Evolutionary conservation across 2,329 filamentous ascomycete species (phyloP), one percentile per base, ranked within the genome.

Genomic region (Ophiostoma montium): DNA sequence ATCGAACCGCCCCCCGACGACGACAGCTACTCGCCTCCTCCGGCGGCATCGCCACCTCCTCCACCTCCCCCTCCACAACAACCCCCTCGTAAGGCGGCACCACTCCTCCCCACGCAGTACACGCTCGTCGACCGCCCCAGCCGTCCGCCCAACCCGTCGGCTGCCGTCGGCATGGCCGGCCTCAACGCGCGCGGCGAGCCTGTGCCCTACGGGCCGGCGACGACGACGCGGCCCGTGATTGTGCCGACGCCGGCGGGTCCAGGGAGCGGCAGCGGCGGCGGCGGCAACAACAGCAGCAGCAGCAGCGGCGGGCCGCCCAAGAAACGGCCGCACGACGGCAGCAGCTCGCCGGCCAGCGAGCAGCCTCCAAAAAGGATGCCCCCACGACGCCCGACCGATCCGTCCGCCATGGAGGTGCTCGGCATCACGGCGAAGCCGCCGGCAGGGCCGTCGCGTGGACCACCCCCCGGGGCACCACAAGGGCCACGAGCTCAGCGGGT

Each of bases 371-470:
- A 72, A 57, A 64, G 64, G 56, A 69, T 72, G 46, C 54, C 55
- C 12, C 55, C 58, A 19, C 55, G 51, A 23, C 58, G 59, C 39
- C 58, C 63, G 9, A 61, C 57, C 9, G 72, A 76, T 48, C 72
- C 72, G 2, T 72, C 72, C 2, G 72, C 71, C 16, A 71, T 75
- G 70, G 67, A 70, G 50, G 67, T 71, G 18, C 61, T 75, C 42
- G 71, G 71, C 7, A 59, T 76, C 54, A n/a, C n/a, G n/a, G n/a
- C n/a, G n/a, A n/a, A n/a, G n/a, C 52, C 57, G 31, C 39, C 27
- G 8, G 27, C 23, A n/a, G 45, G 44, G 32, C 53, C 52, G 23
- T 47, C 42, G 47, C 35, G 27, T 12, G 19, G 31, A 33, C 31
- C 31, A 5, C 39, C 39, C 7, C 18, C 36, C 1, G 23, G 39